phyloP scores from a whole-genome alignment of 1,139 yeast species.

The Suhomyces maxii region DNA sequence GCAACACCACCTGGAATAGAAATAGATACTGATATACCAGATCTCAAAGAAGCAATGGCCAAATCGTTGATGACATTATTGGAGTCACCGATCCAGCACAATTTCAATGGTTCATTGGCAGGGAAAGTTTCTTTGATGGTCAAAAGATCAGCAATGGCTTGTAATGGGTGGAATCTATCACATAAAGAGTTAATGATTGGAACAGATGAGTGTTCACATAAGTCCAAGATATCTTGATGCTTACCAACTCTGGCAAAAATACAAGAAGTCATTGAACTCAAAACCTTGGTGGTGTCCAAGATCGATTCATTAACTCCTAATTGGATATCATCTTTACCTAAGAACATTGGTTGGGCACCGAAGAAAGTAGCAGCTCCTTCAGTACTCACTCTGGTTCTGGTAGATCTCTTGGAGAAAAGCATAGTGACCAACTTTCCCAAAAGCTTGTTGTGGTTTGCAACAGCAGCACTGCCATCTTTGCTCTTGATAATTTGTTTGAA shows the following conservation, averaged over 20 bases:
- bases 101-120: conserved; percentile 59
- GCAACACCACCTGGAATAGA: conserved; percentile 79
- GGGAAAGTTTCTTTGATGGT: conserved; percentile 82
- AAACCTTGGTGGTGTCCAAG: conserved; percentile 83
- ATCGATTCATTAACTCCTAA: conserved; percentile 90
- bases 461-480: conserved; percentile 37
- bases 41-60: conserved; percentile 84
- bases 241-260: conserved; percentile 92
- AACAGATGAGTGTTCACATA: conserved; percentile 73
- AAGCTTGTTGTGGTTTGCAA: conserved; percentile 53
- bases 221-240: conserved; percentile 77
- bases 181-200: conserved; percentile 94
- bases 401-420: conserved; percentile 85
- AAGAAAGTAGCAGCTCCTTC: conserved; percentile 94
- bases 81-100: conserved; percentile 97
- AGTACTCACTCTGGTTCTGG: conserved; percentile 90
- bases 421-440: conserved; percentile 82
- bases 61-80: conserved; percentile 94
- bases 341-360: conserved; percentile 95
- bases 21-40: conserved; percentile 79
- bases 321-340: conserved; percentile 95
- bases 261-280: conserved; percentile 93
- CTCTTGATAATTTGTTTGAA: conserved; percentile 60
- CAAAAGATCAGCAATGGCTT: conserved; percentile 87
- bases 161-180: conserved; percentile 91